A percentile compares a stretch with the other conserved stretches of the same genome.
phyloP scores from a whole-genome alignment of 1,139 yeast genomes.

The Kodamaea derodonti region DNA sequence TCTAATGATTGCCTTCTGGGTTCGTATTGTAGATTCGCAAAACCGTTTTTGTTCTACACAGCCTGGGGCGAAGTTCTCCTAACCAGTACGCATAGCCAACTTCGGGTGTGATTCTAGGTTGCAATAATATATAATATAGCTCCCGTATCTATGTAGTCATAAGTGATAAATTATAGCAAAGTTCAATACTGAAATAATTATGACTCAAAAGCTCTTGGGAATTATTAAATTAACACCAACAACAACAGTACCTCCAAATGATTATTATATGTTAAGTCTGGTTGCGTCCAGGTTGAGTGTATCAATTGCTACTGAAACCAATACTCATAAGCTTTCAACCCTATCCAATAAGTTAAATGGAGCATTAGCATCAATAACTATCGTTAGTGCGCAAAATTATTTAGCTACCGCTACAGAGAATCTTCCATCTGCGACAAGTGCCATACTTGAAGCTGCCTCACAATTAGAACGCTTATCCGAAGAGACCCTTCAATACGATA shows the following conservation, averaged over 20 bases:
- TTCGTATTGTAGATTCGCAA: too few species aligned
- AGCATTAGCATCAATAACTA: constrained; percentile 35
- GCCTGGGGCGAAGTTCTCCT: too few species aligned
- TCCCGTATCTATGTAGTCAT: too few species aligned
- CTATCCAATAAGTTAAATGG: constrained; percentile 30
- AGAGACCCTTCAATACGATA: constrained; percentile 20
- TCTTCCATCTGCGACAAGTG: constrained; percentile 16
- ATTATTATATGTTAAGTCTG: constrained; percentile 4
- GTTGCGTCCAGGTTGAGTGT: constrained; percentile 8
- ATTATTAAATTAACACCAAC: not conserved
- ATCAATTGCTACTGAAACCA: constrained; percentile 10
- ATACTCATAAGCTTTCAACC: constrained; percentile 9
- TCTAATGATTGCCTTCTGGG: too few species aligned
- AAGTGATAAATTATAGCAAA: too few species aligned
- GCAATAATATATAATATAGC: too few species aligned
- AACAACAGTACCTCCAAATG: not conserved
- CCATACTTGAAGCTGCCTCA: constrained; percentile 25
- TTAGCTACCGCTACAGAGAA: constrained; percentile 27
- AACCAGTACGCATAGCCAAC: too few species aligned
- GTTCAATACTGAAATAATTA: too few species aligned
- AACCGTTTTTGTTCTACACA: too few species aligned
- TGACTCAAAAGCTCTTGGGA: not conserved
- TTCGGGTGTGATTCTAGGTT: too few species aligned
- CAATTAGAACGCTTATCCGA: constrained; percentile 25
- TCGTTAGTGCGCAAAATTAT: constrained; percentile 29